Evolutionary conservation across 2,329 filamentous ascomycete species (phyloP).

Genomic region (Penicillium sp.): DNA sequence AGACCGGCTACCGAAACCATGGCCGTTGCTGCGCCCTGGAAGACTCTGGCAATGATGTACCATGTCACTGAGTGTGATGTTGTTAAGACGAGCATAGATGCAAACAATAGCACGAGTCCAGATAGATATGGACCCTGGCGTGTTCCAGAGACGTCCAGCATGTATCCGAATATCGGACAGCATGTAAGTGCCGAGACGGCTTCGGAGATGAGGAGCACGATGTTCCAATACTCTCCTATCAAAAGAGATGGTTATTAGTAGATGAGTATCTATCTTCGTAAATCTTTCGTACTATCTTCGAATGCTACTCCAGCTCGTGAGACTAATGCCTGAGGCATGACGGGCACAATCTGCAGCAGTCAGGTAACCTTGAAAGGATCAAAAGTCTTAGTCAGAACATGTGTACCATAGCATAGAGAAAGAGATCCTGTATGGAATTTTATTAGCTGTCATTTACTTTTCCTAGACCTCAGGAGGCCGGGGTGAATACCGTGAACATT

Average conservation of each 20-base stretch:
- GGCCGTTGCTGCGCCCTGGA: slow-evolving; percentile 56
- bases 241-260: neutral
- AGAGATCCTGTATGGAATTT: slow-evolving; percentile 7
- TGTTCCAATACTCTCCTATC: slow-evolving; percentile 19
- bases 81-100: slow-evolving; percentile 54
- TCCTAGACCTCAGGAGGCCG: neutral
- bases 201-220: slow-evolving; percentile 15
- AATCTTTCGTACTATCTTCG: slow-evolving; percentile 10
- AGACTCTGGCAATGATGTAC: slow-evolving; percentile 49
- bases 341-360: slow-evolving; percentile 15
- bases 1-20: slow-evolving; percentile 61
- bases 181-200: slow-evolving; percentile 13
- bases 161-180: slow-evolving; percentile 17
- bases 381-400: neutral
- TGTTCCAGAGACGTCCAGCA: slow-evolving; percentile 22
- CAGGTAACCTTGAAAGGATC: neutral
- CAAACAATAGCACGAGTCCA: slow-evolving; percentile 50
- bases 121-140: slow-evolving; percentile 56
- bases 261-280: neutral
- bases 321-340: slow-evolving; percentile 14
- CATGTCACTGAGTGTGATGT: slow-evolving; percentile 48
- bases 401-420: slow-evolving; percentile 18
- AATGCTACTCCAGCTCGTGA: slow-evolving; percentile 12
- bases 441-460: neutral
- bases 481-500: slow-evolving; percentile 12